Evolutionary conservation across 805 yeast species (phyloP).

Genomic region (Sugiyamaella chiloensis): DNA sequence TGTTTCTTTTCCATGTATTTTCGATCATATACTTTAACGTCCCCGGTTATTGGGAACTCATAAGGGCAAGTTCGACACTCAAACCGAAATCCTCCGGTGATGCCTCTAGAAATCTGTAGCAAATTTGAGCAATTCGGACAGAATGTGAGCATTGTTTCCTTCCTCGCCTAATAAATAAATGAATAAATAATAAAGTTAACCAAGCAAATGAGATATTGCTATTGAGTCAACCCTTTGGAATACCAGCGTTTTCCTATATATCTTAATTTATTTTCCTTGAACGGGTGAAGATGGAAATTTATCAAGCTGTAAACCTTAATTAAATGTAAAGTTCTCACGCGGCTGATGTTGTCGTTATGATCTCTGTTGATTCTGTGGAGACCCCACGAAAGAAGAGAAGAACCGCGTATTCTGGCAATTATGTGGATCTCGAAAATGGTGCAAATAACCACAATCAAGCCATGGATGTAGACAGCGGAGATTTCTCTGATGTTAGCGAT

Average conservation of each 20-base stretch:
- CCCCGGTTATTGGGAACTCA: conserved; percentile 80
- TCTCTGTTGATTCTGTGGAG: too few relatives aligned
- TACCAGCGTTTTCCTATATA: too few relatives aligned
- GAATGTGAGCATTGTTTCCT: conserved; percentile 75
- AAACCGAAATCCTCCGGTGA: conserved; percentile 55
- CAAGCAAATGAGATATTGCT: too few relatives aligned
- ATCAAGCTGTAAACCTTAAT: too few relatives aligned
- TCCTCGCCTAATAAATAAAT: too few relatives aligned
- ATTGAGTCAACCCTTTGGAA: too few relatives aligned
- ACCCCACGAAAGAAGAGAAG: conserved; percentile 13
- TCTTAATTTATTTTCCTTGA: too few relatives aligned
- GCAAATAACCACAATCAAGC: conserved; percentile 4
- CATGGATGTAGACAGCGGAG: neutral
- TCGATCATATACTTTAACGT: conserved; percentile 76
- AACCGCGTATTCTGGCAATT: conserved; percentile 15
- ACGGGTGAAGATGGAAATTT: too few relatives aligned
- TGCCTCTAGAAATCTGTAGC: conserved; percentile 68
- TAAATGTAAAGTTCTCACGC: too few relatives aligned
- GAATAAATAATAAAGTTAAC: neutral
- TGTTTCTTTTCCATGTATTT: conserved; percentile 80
- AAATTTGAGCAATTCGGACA: conserved; percentile 94
- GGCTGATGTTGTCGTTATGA: neutral
- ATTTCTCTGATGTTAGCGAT: neutral
- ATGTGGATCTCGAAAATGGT: conserved; percentile 9
- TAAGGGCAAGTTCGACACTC: conserved; percentile 95